A percentile compares a stretch with the other conserved stretches of the same genome.
Evolutionary conservation across 257 asterid genomes (phyloP).

Genomic region (Jaltomata sinuosa): DNA sequence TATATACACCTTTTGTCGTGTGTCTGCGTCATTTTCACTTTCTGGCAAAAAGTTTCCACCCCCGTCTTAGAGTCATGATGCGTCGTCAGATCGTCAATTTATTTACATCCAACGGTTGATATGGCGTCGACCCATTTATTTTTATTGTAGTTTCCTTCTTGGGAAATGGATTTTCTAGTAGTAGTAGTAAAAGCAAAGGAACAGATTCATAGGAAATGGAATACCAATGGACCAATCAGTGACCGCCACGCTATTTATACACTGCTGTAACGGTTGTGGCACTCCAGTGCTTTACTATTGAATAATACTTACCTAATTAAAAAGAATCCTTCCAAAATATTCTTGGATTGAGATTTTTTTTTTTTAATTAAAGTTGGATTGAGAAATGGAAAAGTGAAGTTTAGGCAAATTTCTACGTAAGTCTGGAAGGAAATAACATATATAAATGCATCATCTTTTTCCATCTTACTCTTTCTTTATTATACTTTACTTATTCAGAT

Average conservation of each 20-base stretch:
- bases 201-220: background rate
- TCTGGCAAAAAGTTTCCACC: slow-evolving; percentile 3
- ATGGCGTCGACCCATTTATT: background rate
- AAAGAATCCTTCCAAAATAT: background rate
- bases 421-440: background rate
- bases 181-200: background rate
- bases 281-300: background rate
- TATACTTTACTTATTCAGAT: background rate
- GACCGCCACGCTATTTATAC: background rate
- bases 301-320: too few relatives aligned
- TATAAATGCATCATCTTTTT: background rate
- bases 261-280: background rate
- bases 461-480: background rate
- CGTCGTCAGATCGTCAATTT: slow-evolving; percentile 19
- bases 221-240: background rate
- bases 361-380: too few relatives aligned
- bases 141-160: background rate
- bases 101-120: slow-evolving; percentile 5
- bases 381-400: background rate
- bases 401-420: background rate
- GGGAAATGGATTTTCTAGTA: background rate
- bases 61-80: background rate
- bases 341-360: background rate
- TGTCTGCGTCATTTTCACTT: background rate
- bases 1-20: background rate